Evolutionary conservation across 768 basidiomycete species (phyloP).

Genomic region (Chalciporus chontae): DNA sequence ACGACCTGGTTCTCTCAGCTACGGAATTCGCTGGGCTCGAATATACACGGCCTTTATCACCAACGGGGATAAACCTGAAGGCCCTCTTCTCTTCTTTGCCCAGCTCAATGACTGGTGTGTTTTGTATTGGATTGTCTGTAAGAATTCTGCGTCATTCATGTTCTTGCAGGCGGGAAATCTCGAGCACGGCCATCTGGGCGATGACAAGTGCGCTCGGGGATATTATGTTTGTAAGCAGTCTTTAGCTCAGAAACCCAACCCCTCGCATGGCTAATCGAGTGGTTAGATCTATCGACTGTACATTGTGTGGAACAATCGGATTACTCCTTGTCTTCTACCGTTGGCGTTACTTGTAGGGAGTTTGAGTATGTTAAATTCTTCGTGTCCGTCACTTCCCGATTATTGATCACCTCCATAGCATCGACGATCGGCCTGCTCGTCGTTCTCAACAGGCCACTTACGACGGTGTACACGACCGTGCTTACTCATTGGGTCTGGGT

Average conservation of each 20-base stretch:
- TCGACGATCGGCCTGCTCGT: not conserved
- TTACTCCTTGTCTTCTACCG: conserved; percentile 3
- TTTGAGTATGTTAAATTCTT: not conserved
- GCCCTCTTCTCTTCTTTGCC: conserved; percentile 3
- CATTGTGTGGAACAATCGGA: conserved; percentile 4
- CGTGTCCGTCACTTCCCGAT: not conserved
- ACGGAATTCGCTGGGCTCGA: conserved; percentile 1
- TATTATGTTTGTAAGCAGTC: conserved; percentile 1
- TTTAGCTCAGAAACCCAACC: too few relatives aligned
- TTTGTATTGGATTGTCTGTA: too few relatives aligned
- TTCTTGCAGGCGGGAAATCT: conserved; percentile 3
- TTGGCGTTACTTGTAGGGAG: conserved; percentile 1
- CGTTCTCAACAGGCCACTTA: not conserved
- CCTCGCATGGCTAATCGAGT: not conserved
- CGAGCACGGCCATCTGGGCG: conserved; percentile 7
- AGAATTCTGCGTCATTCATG: not conserved
- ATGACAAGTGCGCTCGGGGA: conserved; percentile 5
- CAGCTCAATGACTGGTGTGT: conserved; percentile 5
- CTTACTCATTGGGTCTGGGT: conserved; percentile 5
- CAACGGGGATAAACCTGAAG: conserved; percentile 1
- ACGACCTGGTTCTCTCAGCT: not conserved
- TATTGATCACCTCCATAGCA: not conserved
- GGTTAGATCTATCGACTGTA: conserved; percentile 8
- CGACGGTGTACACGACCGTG: not conserved
- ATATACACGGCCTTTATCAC: conserved; percentile 8